A percentile compares a stretch with the other conserved stretches of the same genome.
These are phyloP conservation scores for Wickerhamiella kurtzmanii DNA, from an alignment of 805 yeast genomes.

Conservation along the genomic window DNA sequence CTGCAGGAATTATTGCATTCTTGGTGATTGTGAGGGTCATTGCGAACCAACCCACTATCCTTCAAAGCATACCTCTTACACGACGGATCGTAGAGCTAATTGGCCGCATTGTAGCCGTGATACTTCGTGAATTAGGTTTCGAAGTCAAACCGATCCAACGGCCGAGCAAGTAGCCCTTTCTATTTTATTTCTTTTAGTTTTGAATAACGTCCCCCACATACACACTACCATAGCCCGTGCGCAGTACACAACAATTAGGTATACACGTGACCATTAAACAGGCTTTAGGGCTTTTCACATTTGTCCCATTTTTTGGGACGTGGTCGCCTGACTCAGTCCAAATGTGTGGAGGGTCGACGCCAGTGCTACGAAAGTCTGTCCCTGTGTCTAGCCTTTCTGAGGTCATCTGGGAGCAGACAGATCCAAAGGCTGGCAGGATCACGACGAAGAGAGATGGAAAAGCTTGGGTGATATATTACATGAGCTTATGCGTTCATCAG, in stretches of 20 bases:
- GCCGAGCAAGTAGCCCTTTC: background rate
- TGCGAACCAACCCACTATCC: conserved; percentile 10
- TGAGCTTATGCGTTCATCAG: background rate
- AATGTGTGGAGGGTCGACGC: no score
- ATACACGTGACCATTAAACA: background rate
- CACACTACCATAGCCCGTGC: no score
- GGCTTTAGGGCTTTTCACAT: background rate
- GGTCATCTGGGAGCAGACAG: no score
- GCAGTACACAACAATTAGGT: background rate
- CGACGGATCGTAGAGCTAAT: conserved; percentile 7
- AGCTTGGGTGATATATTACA: background rate
- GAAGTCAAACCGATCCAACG: conserved; percentile 10
- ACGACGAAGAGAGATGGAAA: no score
- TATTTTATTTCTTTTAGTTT: no score
- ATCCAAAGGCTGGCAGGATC: no score
- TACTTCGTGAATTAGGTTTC: conserved; percentile 17
- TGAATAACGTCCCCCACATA: no score
- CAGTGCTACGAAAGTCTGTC: no score
- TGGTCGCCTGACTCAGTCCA: background rate
- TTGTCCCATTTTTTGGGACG: background rate
- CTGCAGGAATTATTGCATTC: conserved; percentile 8
- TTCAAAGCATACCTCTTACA: conserved; percentile 12
- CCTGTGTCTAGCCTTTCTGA: no score
- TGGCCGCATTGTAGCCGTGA: conserved; percentile 15
- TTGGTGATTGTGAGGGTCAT: conserved; percentile 12